Evolutionary conservation across 139 green algal genomes (phyloP).

Genomic region (Haematococcus lacustris): DNA sequence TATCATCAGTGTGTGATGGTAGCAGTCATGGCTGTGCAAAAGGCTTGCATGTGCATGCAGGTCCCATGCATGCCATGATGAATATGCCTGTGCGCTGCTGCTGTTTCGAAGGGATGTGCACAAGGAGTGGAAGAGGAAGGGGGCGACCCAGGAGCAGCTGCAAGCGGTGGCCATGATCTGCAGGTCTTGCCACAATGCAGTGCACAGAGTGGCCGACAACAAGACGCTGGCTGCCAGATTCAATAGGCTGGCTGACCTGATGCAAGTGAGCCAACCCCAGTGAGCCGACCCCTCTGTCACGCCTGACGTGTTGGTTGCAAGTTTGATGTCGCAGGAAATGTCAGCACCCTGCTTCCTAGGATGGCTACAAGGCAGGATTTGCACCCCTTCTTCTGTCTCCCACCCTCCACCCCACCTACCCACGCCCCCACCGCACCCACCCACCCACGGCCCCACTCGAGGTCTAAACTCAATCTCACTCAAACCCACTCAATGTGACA

Average conservation of each 20-base stretch:
- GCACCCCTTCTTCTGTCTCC: too few species aligned
- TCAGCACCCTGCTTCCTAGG: not conserved
- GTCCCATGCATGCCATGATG: not conserved
- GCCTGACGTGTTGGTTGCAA: not conserved
- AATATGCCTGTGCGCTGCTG: not conserved
- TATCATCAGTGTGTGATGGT: too few species aligned
- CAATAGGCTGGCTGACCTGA: not conserved
- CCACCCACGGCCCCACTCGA: too few species aligned
- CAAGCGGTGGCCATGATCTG: slow-evolving; percentile 17
- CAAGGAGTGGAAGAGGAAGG: slow-evolving; percentile 19
- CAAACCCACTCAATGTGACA: not conserved
- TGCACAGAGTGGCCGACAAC: slow-evolving; percentile 18
- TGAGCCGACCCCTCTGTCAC: not conserved
- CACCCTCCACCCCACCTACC: too few species aligned
- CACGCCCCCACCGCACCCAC: too few species aligned
- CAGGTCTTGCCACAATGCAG: slow-evolving; percentile 18
- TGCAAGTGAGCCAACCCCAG: not conserved
- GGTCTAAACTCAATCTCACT: too few species aligned
- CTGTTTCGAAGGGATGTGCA: slow-evolving; percentile 17
- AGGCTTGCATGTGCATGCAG: too few species aligned
- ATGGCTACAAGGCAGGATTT: not conserved
- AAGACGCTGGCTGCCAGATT: slow-evolving; percentile 14
- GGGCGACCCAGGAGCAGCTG: slow-evolving; percentile 8
- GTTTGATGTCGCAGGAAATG: not conserved
- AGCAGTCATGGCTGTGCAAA: too few species aligned